These are phyloP conservation scores for Aspergillus bombycis DNA, from an alignment of 2,329 filamentous ascomycete genomes.

Conservation along the genomic window DNA sequence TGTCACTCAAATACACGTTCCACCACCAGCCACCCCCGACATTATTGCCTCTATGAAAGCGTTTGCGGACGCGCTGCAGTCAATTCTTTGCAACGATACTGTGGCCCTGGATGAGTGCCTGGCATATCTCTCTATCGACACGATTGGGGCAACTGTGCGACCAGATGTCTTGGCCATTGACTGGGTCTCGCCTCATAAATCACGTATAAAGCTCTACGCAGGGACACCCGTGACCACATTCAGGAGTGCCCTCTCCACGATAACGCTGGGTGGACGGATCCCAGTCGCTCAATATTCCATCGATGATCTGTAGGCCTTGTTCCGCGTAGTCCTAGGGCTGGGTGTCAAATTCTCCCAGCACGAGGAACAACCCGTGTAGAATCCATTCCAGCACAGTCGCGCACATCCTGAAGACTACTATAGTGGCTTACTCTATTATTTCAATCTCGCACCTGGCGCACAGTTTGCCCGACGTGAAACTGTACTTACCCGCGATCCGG, in stretches of 20 bases:
- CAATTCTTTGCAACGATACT: background rate
- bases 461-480: background rate
- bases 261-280: background rate
- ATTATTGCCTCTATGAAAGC: too few species aligned
- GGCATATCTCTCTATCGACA: background rate
- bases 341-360: background rate
- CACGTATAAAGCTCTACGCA: background rate
- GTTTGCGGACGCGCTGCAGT: background rate
- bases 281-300: background rate
- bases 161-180: background rate
- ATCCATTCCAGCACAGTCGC: background rate
- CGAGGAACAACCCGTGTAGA: background rate
- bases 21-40: background rate
- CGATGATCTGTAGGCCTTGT: background rate
- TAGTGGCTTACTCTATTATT: background rate
- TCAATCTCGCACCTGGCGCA: background rate
- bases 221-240: background rate
- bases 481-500: background rate
- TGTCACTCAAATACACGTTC: background rate
- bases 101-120: background rate
- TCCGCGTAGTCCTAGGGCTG: background rate
- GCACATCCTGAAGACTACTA: background rate
- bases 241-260: background rate
- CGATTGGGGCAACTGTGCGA: background rate
- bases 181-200: background rate